A percentile compares a stretch with the other conserved stretches of the same genome.
Conservation (phyloP, 2,329 filamentous ascomycete genomes). For the Orbilia quercus region DNA sequence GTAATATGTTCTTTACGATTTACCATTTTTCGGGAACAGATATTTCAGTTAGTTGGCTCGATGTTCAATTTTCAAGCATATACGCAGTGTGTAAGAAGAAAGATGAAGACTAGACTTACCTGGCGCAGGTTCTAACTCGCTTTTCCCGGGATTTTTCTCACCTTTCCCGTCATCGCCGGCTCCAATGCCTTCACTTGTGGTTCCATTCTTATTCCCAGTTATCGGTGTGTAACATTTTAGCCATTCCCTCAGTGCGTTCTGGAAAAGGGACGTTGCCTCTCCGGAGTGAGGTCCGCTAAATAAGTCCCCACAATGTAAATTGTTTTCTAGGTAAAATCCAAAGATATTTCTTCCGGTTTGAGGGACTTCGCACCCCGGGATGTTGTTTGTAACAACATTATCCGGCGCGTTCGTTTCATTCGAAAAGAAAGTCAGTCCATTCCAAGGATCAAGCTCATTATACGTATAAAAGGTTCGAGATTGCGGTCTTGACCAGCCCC, state of each 20-base stretch:
- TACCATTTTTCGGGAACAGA: too few relatives aligned
- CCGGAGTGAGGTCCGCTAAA: constrained; percentile 29
- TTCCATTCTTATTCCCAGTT: not conserved
- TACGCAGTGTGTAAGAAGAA: too few relatives aligned
- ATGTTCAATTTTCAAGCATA: too few relatives aligned
- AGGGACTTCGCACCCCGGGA: constrained; percentile 65
- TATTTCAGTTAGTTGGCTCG: too few relatives aligned
- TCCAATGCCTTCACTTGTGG: not conserved
- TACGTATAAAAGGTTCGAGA: constrained; percentile 58
- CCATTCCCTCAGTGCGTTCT: constrained; percentile 31
- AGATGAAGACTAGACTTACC: too few relatives aligned
- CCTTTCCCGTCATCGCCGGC: not conserved
- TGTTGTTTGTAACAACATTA: constrained; percentile 62
- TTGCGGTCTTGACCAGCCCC: constrained; percentile 64
- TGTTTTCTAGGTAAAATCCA: constrained; percentile 65
- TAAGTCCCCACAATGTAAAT: constrained; percentile 68
- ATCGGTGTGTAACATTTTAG: constrained; percentile 26
- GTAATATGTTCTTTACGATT: too few relatives aligned
- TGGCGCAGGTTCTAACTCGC: not conserved
- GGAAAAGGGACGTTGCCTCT: constrained; percentile 14
- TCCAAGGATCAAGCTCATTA: constrained; percentile 69
- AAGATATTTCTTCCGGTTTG: constrained; percentile 64
- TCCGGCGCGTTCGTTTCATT: constrained; percentile 64
- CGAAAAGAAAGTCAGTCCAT: constrained; percentile 64
- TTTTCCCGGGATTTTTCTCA: not conserved